Conservation (phyloP, 2,329 filamentous ascomycete species). For the Cercospora sp. region DNA sequence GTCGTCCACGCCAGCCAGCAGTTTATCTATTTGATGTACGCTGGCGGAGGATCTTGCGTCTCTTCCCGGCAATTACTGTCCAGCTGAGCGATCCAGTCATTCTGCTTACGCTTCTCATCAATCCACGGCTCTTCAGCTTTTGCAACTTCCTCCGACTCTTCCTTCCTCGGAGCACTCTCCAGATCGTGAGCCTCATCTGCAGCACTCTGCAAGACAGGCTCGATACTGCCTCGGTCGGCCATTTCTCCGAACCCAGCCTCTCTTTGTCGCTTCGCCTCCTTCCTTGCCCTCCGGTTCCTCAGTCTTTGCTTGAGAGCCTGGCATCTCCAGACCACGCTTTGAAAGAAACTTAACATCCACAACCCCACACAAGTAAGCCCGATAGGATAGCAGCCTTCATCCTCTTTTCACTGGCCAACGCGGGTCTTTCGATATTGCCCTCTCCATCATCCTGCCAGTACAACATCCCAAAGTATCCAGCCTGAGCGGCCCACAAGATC, state of each 20-base stretch:
- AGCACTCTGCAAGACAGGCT: background rate
- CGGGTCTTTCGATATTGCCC: background rate
- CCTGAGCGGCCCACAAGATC: constrained; percentile 12
- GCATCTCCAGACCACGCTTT: constrained; percentile 15
- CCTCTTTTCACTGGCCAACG: constrained; percentile 3
- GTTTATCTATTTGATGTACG: background rate
- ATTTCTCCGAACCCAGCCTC: background rate
- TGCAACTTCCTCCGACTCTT: background rate
- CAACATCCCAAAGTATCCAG: constrained; percentile 9
- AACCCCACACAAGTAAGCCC: constrained; percentile 5
- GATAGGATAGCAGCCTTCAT: constrained; percentile 5
- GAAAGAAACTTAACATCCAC: constrained; percentile 8
- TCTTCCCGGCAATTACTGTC: background rate
- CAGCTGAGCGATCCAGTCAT: constrained; percentile 5
- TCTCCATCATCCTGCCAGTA: background rate
- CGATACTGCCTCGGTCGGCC: background rate
- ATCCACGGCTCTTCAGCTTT: constrained; percentile 4
- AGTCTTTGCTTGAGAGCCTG: constrained; percentile 8
- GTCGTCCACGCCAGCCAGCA: background rate
- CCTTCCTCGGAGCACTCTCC: background rate
- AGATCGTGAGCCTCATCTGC: background rate
- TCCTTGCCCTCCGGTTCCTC: background rate
- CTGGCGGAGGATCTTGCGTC: constrained; percentile 5
- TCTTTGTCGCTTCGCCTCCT: constrained; percentile 8
- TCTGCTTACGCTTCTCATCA: constrained; percentile 13